Evolutionary conservation across 2,329 filamentous ascomycete genomes (phyloP).

Genomic region (Lanzia echinophila): DNA sequence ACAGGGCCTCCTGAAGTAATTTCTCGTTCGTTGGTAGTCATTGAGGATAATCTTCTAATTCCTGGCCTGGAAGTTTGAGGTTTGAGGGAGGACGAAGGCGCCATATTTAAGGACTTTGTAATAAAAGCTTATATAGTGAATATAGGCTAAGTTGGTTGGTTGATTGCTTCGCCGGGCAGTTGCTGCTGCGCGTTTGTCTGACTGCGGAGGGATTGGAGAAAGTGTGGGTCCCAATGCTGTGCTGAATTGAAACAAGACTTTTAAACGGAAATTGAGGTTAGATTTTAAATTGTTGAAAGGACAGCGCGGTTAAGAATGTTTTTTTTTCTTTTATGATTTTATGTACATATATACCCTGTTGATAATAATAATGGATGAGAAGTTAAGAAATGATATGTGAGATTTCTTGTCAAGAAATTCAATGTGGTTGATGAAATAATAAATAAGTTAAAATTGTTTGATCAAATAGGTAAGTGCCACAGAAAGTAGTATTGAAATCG

Average conservation of each 20-base stretch:
- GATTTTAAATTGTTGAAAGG: too few relatives aligned
- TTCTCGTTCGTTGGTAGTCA: conserved; percentile 30
- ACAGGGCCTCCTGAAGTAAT: conserved; percentile 27
- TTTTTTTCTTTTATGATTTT: too few relatives aligned
- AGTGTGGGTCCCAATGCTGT: neutral
- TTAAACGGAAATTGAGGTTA: too few relatives aligned
- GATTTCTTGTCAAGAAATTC: too few relatives aligned
- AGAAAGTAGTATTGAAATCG: too few relatives aligned
- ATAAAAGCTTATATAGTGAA: neutral
- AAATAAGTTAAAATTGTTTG: too few relatives aligned
- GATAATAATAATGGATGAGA: too few relatives aligned
- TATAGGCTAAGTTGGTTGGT: neutral
- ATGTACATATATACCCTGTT: too few relatives aligned
- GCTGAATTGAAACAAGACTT: neutral
- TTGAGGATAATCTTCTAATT: conserved; percentile 30
- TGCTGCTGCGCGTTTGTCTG: conserved; percentile 2
- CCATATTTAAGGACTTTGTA: conserved; percentile 1
- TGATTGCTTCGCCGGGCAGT: conserved; percentile 2
- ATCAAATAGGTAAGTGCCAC: too few relatives aligned
- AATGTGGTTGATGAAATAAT: too few relatives aligned
- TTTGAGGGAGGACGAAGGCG: conserved; percentile 3
- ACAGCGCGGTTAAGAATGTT: too few relatives aligned
- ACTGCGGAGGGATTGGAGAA: neutral
- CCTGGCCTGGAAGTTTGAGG: conserved; percentile 19
- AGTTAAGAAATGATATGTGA: too few relatives aligned